Evolutionary conservation across 805 yeast species (phyloP), one percentile per base, ranked within the genome.

Genomic region (Saccharomyces paradoxus): DNA sequence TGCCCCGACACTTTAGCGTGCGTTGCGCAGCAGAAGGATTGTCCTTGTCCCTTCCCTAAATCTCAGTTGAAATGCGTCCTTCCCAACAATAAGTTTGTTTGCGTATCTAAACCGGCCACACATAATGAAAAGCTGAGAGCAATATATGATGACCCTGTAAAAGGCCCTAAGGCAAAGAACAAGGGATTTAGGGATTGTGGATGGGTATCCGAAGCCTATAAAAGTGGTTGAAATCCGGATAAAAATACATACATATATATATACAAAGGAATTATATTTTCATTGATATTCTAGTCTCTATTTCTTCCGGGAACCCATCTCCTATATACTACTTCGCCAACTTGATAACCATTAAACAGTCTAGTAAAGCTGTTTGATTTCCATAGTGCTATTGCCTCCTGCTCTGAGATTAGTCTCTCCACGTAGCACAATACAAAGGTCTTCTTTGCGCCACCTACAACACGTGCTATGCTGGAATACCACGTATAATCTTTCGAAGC

Each of bases 11-110:
- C 97, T 0, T 74, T 83, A 46, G 76, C 76, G 9, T 94, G 99
- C 73, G 99, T 89, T 0, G 76, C 77, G 1, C 63, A 70, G 1
- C 81, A 89, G 0, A 60, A 77, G 7, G 87, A 84, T 51, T 94
- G 99, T 68, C 96, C 97, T 1, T 94, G 99, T 68, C 89, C 89
- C 2, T 92, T 82, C 65, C 94, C 96, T 1, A 81, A 83, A 55
- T 84, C 95, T 0, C 96, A 92, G 67, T 64, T 87, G 57, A 86
- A 88, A 64, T 94, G 99, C 69, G 66, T 78, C 1, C 73, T 88
- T 46, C 96, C 97, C 0, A 77, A 81, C 21, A 71, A 75, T 31
- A 80, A 80, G 53, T 86, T 75, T 64, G 77, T 91, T 14, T 94
- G 99, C 69, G 86, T 94, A 46, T 86, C 97, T 22, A 87, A 86